Evolutionary conservation across 306 rosid genomes (phyloP), one percentile per base, ranked within the genome.

Genomic region (Echinosophora koreensis): DNA sequence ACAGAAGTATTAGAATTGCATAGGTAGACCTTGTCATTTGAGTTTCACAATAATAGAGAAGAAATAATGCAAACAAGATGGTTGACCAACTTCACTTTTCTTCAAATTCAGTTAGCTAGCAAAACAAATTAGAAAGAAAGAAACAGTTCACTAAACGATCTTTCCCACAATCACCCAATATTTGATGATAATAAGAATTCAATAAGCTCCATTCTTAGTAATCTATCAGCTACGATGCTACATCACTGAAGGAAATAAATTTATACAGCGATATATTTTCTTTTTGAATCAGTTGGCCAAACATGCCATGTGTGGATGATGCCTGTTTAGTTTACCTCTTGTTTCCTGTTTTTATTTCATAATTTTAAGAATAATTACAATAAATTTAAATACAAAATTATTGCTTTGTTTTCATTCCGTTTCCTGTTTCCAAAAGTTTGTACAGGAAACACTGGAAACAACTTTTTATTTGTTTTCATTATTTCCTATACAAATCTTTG

Each of bases 1-100:
- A 66, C 35, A 63, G 9, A 32, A 47, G 71, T 47, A 59, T 82
- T 77, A 87, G 84, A 62, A 73, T 73, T 72, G 42, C 79, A 41
- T 34, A 15, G 5, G 35, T 37, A 77, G 52, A 75, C 14, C 34
- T 30, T 42, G 37, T 27, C 13, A 38, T 64, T 30, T 11, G 57
- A 58, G 52, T 47, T 28, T 62, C 73, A 28, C 46, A 12, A 10
- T 52, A 61, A 39, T 7, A 14, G 49, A 47, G 30, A 7, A 51
- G 67, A 27, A 61, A 61, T 5, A 57, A 42, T 16, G 49, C 10
- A 34, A 63, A 55, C 37, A 14, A 55, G 46, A 77, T 28, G 69
- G 32, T 14, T 10, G 2, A 38, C 0, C 8, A 64, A 4, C 57
- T 15, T 51, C 57, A 5, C 22, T 51, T 51, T n/a, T 4, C 57